Evolutionary conservation across 257 asterid genomes (phyloP), one percentile per base, ranked within the genome.

Genomic region (Forsythia viridissima): DNA sequence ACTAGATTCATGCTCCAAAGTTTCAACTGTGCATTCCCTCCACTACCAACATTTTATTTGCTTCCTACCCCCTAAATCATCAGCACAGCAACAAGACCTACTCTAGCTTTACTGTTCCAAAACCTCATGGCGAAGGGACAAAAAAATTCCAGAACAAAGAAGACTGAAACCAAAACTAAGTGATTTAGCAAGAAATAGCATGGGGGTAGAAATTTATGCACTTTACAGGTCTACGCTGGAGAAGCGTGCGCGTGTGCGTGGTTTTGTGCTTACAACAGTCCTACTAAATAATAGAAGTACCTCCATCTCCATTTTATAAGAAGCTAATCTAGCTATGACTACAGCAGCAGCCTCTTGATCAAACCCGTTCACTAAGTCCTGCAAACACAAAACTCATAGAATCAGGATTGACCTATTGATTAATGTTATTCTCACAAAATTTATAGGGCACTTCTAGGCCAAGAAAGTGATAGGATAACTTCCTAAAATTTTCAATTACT

Each of bases 311-410:
- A 96, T 96, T 87, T 96, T 96, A 85, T 91, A 83, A 73, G 99
- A 96, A 80, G 94, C 95, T 55, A 90, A 85, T 89, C 99, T 92
- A 81, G 97, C 98, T 88, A 93, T 81, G 20, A 90, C 94, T 18
- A 96, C 99, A 40, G 99, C 97, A 86, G 98, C 98, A 81, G 86
- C 91, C 84, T 96, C 99, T 86, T 96, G 98, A 86, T 96, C 99
- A 85, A 96, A 96, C 84, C 99, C 99, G 80, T 89, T 97, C 84
- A 92, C 87, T 76, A 96, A 84, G 78, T 90, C 98, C 97, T 95
- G 95, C 82, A 82, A 39, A 77, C 46, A 71, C 16, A 57, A 75
- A 63, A 76, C 39, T 10, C 51, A 80, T 30, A 30, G 34, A 74
- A 61, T 57, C 42, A 79, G 74, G 70, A 72, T 70, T 71, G 77